These are phyloP conservation scores for Rhamnella rubrinervis DNA, from an alignment of 331 rosid species.

Conservation along the genomic window DNA sequence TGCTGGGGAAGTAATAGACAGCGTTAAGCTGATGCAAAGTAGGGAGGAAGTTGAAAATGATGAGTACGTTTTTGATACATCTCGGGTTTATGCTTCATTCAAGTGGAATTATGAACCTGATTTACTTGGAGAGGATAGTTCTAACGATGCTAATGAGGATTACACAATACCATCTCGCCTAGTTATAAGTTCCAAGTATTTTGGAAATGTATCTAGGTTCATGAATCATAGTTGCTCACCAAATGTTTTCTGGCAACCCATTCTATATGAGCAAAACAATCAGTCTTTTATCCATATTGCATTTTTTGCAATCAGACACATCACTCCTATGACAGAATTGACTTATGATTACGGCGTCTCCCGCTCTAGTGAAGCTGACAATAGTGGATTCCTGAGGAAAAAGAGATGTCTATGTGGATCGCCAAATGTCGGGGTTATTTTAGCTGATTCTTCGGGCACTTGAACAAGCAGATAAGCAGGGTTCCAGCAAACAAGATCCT, in stretches of 20 bases:
- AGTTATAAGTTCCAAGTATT: conserved; percentile 51
- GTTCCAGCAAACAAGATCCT: conserved; percentile 26
- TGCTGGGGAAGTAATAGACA: conserved; percentile 62
- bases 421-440: conserved; percentile 53
- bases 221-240: conserved; percentile 77
- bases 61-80: conserved; percentile 61
- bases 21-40: conserved; percentile 22
- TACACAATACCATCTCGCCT: conserved; percentile 47
- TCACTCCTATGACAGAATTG: conserved; percentile 65
- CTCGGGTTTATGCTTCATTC: conserved; percentile 41
- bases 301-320: conserved; percentile 55
- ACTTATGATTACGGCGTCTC: conserved; percentile 61
- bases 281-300: conserved; percentile 56
- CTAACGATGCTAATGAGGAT: conserved; percentile 34
- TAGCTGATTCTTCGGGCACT: conserved; percentile 35
- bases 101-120: conserved; percentile 58
- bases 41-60: conserved; percentile 31
- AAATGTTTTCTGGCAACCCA: conserved; percentile 71
- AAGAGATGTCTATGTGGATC: conserved; percentile 61
- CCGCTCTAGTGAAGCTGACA: conserved; percentile 23
- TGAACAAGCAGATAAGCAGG: conserved; percentile 17
- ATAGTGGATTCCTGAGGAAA: conserved; percentile 29
- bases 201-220: conserved; percentile 66
- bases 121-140: conserved; percentile 40
- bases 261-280: conserved; percentile 46